Evolutionary conservation across 2,329 filamentous ascomycete genomes (phyloP).

Genomic region (Penicillium sp.): DNA sequence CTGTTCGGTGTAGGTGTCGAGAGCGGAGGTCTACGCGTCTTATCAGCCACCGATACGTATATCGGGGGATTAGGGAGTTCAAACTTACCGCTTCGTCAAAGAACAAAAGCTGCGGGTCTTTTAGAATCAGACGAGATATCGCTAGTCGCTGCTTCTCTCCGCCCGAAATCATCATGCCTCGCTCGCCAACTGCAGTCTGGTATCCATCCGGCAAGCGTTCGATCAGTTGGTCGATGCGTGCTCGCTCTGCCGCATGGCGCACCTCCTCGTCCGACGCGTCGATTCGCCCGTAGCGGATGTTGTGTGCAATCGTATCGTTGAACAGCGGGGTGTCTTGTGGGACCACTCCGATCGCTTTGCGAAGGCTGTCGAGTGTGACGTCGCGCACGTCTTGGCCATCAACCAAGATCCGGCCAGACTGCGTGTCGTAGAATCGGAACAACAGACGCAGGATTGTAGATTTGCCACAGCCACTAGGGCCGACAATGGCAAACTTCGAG

Average conservation of each 20-base stretch:
- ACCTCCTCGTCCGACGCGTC: conserved; percentile 72
- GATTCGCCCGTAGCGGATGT: conserved; percentile 88
- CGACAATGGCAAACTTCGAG: conserved; percentile 93
- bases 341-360: conserved; percentile 86
- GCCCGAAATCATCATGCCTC: conserved; percentile 94
- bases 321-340: conserved; percentile 96
- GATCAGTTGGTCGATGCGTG: conserved; percentile 81
- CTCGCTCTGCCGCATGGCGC: conserved; percentile 72
- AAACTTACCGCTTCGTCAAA: conserved; percentile 78
- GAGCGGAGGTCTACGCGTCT: conserved; percentile 64
- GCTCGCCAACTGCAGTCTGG: conserved; percentile 84
- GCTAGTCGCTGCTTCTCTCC: conserved; percentile 92
- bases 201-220: conserved; percentile 82
- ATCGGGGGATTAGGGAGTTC: neutral
- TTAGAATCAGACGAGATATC: conserved; percentile 77
- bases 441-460: conserved; percentile 86
- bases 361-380: conserved; percentile 77
- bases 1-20: conserved; percentile 93
- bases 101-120: conserved; percentile 86
- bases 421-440: conserved; percentile 91
- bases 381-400: conserved; percentile 90
- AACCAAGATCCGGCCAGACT: conserved; percentile 80
- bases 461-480: conserved; percentile 93
- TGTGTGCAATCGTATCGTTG: conserved; percentile 94
- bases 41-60: neutral